A percentile compares a stretch with the other conserved stretches of the same genome.
Conservation (phyloP, 2,329 filamentous ascomycete genomes). For the Paecilomyces sp. region DNA sequence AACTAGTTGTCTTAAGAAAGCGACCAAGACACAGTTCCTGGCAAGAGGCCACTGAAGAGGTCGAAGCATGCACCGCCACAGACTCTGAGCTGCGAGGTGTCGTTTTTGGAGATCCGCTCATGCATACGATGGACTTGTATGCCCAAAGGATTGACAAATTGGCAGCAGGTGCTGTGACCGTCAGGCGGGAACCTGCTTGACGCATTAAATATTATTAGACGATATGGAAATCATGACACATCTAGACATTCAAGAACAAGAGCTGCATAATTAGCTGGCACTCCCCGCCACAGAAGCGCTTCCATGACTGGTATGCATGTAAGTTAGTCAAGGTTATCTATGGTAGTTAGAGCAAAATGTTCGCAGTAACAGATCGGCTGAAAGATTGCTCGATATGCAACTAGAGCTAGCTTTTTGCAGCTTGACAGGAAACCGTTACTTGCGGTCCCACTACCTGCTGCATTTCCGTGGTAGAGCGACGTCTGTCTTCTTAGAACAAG, state of each 20-base stretch:
- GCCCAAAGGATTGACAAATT: conserved; percentile 62
- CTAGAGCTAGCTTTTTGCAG: not conserved
- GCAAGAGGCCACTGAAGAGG: conserved; percentile 41
- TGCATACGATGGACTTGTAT: conserved; percentile 75
- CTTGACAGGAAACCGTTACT: not conserved
- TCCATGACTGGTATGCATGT: no score
- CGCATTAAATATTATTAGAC: not conserved
- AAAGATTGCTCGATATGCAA: not conserved
- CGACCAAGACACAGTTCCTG: conserved; percentile 28
- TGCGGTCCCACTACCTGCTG: not conserved
- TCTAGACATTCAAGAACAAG: not conserved
- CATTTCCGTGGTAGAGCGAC: not conserved
- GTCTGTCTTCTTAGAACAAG: not conserved
- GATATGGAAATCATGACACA: not conserved
- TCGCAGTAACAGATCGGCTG: not conserved
- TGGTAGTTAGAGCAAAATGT: not conserved
- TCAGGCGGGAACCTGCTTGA: not conserved
- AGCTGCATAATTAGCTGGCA: not conserved
- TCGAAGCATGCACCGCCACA: conserved; percentile 61
- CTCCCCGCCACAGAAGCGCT: not conserved
- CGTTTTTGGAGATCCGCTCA: conserved; percentile 74
- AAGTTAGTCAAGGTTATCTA: no score
- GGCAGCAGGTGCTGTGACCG: conserved; percentile 59
- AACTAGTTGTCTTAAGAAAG: conserved; percentile 59
- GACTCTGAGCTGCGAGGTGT: conserved; percentile 63